Evolutionary conservation across 208 protist species (phyloP).

Genomic region (Crithidia thermophila): DNA sequence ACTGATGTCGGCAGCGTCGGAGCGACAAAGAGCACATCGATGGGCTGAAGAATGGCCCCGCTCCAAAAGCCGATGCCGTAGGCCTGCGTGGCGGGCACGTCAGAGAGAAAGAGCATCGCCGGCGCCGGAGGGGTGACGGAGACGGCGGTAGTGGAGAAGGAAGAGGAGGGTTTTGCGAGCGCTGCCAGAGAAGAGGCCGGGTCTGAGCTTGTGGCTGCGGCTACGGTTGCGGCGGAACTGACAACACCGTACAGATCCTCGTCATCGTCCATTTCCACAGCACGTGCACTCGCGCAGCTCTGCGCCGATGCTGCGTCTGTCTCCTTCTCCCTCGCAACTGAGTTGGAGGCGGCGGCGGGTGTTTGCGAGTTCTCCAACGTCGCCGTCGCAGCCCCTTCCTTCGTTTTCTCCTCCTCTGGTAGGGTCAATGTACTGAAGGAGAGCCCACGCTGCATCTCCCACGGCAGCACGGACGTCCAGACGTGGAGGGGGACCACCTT

Average conservation of each 20-base stretch:
- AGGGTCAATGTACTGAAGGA: conserved; percentile 57
- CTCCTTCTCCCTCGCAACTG: neutral
- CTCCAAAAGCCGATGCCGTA: conserved; percentile 80
- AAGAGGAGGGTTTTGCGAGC: neutral
- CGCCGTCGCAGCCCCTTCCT: no score
- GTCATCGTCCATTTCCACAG: conserved; percentile 31
- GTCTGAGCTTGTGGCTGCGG: neutral
- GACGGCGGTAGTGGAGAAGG: neutral
- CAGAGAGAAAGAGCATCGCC: conserved; percentile 46
- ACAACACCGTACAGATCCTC: conserved; percentile 73
- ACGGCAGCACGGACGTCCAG: conserved; percentile 85
- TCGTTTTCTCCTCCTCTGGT: conserved; percentile 7
- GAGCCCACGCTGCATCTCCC: conserved; percentile 86
- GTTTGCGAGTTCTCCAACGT: no score
- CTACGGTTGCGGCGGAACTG: conserved; percentile 5
- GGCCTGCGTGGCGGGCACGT: conserved; percentile 29
- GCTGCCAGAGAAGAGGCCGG: no score
- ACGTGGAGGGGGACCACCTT: conserved; percentile 63
- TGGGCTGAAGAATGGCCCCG: conserved; percentile 72
- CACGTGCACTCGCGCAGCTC: neutral
- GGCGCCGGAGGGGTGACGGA: conserved; percentile 8
- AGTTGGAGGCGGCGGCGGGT: no score
- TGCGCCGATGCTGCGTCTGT: neutral
- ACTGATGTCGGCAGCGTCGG: conserved; percentile 51
- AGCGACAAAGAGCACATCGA: conserved; percentile 79